Percentiles rank a stretch among this genome's conserved stretches.
These are phyloP conservation scores for Musa acuminata DNA, from an alignment of 176 grass and related monocot species.

Conservation along the genomic window DNA sequence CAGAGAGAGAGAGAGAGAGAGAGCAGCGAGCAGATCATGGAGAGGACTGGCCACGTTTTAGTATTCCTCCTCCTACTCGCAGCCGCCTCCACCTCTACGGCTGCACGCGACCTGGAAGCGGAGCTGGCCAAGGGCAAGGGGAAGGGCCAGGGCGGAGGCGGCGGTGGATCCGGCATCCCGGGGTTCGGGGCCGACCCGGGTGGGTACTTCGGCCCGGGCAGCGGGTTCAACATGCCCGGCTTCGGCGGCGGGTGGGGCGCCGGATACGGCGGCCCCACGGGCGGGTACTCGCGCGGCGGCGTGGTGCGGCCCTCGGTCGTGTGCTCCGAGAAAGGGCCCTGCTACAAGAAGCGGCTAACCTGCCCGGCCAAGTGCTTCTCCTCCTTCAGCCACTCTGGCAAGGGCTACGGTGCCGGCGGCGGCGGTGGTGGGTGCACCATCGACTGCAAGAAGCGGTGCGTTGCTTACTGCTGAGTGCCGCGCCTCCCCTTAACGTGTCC, in stretches of 20 bases:
- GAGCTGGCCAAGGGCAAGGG: neutral
- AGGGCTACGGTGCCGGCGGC: conserved; percentile 58
- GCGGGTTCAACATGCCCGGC: conserved; percentile 31
- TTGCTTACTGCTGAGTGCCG: conserved; percentile 44
- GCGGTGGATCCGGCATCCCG: conserved; percentile 22
- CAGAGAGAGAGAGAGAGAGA: neutral
- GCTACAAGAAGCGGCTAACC: conserved; percentile 56
- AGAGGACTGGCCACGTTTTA: neutral
- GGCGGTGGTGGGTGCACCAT: conserved; percentile 83
- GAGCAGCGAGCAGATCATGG: neutral
- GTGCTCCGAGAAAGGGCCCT: conserved; percentile 69
- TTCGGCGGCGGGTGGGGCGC: conserved; percentile 78
- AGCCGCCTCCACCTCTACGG: neutral
- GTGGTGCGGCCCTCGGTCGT: conserved; percentile 46
- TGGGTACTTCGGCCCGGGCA: conserved; percentile 28
- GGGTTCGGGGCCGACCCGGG: conserved; percentile 27
- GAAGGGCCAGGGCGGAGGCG: neutral
- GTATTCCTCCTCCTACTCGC: neutral
- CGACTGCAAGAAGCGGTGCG: conserved; percentile 91
- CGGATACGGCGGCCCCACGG: conserved; percentile 30
- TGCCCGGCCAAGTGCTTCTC: conserved; percentile 78
- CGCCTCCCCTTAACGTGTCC: neutral
- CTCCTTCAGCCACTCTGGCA: conserved; percentile 67
- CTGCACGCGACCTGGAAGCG: neutral
- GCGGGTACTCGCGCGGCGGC: conserved; percentile 28